phyloP scores from a whole-genome alignment of 1,284 basidiomycete genomes.

The Boletus sp. region DNA sequence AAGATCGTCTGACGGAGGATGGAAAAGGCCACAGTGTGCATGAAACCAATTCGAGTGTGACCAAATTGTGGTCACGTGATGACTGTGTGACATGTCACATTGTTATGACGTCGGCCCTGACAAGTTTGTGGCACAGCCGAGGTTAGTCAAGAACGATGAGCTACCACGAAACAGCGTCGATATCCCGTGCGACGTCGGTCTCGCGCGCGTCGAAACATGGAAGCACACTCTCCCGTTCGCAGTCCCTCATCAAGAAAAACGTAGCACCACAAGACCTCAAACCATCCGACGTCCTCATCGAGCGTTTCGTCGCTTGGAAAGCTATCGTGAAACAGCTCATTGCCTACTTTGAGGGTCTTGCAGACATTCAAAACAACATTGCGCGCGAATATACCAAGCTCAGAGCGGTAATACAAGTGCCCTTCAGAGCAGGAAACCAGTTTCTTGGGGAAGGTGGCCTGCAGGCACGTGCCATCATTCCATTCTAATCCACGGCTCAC shows the following conservation, averaged over 20 bases:
- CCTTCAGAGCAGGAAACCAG: constrained; percentile 94
- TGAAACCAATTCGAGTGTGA: constrained; percentile 6
- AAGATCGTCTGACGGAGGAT: constrained; percentile 14
- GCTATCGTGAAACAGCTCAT: constrained; percentile 95
- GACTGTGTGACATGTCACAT: constrained; percentile 22
- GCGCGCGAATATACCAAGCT: constrained; percentile 95
- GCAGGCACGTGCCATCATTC: constrained; percentile 45
- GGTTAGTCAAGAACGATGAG: constrained; percentile 22
- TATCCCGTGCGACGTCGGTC: constrained; percentile 69
- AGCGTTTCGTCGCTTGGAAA: constrained; percentile 93
- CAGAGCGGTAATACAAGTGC: constrained; percentile 97
- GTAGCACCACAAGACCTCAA: constrained; percentile 86
- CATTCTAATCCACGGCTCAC: background rate
- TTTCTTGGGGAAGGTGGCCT: constrained; percentile 93
- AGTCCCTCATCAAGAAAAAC: constrained; percentile 89
- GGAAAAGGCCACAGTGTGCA: background rate
- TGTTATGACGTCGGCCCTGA: constrained; percentile 28
- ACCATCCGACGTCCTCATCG: constrained; percentile 96
- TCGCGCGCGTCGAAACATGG: constrained; percentile 62
- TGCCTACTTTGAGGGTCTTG: constrained; percentile 86
- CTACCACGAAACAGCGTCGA: constrained; percentile 48
- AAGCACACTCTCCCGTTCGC: constrained; percentile 71
- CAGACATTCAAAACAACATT: constrained; percentile 94
- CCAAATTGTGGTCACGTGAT: constrained; percentile 18
- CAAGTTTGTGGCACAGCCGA: background rate